phyloP scores from a whole-genome alignment of 352 stramenopile genomes.

The Phytophthora litchii region DNA sequence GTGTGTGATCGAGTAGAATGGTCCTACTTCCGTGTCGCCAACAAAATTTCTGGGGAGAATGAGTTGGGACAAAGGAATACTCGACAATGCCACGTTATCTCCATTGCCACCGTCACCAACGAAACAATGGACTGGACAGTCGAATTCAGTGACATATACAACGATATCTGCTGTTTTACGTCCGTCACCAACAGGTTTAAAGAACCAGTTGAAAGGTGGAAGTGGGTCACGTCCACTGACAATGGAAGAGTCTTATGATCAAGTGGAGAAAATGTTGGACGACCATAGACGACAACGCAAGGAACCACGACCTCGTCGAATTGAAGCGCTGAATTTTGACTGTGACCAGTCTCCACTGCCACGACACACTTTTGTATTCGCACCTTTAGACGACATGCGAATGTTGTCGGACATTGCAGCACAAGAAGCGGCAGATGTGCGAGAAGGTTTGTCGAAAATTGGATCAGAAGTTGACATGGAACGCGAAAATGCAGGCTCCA shows the following conservation, averaged over 20 bases:
- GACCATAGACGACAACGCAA: conserved; percentile 40
- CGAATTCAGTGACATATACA: conserved; percentile 2
- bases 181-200: background rate
- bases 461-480: conserved; percentile 28
- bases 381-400: conserved; percentile 41
- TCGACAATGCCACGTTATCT: conserved; percentile 35
- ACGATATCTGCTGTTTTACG: background rate
- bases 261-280: conserved; percentile 58
- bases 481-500: background rate
- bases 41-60: conserved; percentile 50
- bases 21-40: conserved; percentile 2
- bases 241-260: conserved; percentile 45
- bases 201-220: conserved; percentile 4
- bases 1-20: conserved; percentile 12
- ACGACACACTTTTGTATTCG: conserved; percentile 43
- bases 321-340: conserved; percentile 17
- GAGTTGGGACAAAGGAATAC: conserved; percentile 59
- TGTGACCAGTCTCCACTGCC: conserved; percentile 8
- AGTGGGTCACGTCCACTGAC: conserved; percentile 32
- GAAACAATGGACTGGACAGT: conserved; percentile 4
- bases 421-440: conserved; percentile 15
- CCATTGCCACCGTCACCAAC: conserved; percentile 1
- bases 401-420: conserved; percentile 40
- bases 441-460: conserved; percentile 27
- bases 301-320: conserved; percentile 18